Percentiles rank a stretch among this genome's conserved stretches.
These are phyloP conservation scores for Ogataea paradorogensis DNA, from an alignment of 805 yeast species.

Conservation along the genomic window DNA sequence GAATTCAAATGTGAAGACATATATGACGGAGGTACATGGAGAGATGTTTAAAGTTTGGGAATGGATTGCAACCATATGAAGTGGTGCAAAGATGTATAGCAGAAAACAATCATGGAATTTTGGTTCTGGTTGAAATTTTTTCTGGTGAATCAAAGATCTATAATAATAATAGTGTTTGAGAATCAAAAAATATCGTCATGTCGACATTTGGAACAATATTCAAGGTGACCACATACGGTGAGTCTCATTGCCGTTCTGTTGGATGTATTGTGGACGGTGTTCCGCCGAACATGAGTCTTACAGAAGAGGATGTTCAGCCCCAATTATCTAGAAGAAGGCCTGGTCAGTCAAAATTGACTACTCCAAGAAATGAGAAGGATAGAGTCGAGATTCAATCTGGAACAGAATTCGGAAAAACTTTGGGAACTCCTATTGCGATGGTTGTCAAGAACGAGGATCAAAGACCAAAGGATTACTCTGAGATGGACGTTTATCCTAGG, in stretches of 20 bases:
- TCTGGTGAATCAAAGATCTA: slow-evolving; percentile 9
- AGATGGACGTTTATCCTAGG: slow-evolving; percentile 93
- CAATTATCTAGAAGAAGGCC: slow-evolving; percentile 97
- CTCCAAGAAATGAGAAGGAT: slow-evolving; percentile 96
- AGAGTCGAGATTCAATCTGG: slow-evolving; percentile 91
- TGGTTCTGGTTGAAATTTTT: slow-evolving; percentile 9
- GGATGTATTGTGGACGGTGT: slow-evolving; percentile 99
- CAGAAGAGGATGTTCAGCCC: slow-evolving; percentile 89
- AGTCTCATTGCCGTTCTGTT: slow-evolving; percentile 94
- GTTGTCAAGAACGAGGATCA: slow-evolving; percentile 91
- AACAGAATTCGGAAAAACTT: slow-evolving; percentile 82
- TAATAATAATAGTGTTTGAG: not conserved
- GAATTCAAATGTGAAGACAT: slow-evolving; percentile 61
- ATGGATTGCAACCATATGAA: slow-evolving; percentile 56
- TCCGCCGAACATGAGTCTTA: slow-evolving; percentile 87
- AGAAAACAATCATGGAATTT: slow-evolving; percentile 1
- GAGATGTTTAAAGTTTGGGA: slow-evolving; percentile 88
- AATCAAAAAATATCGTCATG: slow-evolving; percentile 49
- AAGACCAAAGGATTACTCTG: slow-evolving; percentile 93
- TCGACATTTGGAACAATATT: slow-evolving; percentile 67
- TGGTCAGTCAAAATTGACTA: slow-evolving; percentile 87
- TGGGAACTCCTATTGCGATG: slow-evolving; percentile 97
- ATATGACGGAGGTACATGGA: slow-evolving; percentile 73
- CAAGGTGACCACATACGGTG: slow-evolving; percentile 93
- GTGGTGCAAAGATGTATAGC: slow-evolving; percentile 10